Conservation (phyloP, 345 rosid genomes). For the Hibiscus tridactylites region DNA sequence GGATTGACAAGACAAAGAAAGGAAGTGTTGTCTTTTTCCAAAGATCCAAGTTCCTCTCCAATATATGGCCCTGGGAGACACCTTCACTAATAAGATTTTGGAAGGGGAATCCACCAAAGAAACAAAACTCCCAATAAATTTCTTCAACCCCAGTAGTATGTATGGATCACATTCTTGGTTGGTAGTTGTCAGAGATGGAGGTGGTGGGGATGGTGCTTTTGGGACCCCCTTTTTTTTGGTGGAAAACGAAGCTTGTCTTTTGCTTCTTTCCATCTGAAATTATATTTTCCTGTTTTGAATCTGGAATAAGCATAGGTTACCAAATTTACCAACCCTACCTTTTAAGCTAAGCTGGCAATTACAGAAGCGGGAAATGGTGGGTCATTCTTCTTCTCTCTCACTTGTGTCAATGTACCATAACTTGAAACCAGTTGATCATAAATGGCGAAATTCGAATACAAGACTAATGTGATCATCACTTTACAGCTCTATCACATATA, state of each 20-base stretch:
- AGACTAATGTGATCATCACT: conserved; percentile 18
- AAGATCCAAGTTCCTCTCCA: background rate
- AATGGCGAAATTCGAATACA: background rate
- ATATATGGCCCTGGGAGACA: background rate
- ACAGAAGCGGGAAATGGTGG: conserved; percentile 14
- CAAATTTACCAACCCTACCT: conserved; percentile 26
- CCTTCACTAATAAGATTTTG: conserved; percentile 13
- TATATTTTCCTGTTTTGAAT: conserved; percentile 16
- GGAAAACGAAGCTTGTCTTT: conserved; percentile 29
- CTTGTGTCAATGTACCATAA: background rate
- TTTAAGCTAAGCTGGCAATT: conserved; percentile 27
- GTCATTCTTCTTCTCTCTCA: conserved; percentile 11
- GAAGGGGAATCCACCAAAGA: conserved; percentile 12
- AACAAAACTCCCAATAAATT: conserved; percentile 31
- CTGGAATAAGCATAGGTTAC: conserved; percentile 11
- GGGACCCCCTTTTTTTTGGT: conserved; percentile 11
- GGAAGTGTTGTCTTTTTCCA: background rate
- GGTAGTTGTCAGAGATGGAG: too few relatives aligned
- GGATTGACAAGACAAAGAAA: background rate
- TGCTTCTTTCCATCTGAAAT: conserved; percentile 19
- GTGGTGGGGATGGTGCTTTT: too few relatives aligned
- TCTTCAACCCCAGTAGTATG: conserved; percentile 17
- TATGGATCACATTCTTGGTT: conserved; percentile 28
- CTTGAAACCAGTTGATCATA: background rate
- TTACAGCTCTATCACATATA: background rate